Evolutionary conservation across 305 asterid genomes (phyloP), one percentile per base, ranked within the genome.

Genomic region (Fraxinus ornus): DNA sequence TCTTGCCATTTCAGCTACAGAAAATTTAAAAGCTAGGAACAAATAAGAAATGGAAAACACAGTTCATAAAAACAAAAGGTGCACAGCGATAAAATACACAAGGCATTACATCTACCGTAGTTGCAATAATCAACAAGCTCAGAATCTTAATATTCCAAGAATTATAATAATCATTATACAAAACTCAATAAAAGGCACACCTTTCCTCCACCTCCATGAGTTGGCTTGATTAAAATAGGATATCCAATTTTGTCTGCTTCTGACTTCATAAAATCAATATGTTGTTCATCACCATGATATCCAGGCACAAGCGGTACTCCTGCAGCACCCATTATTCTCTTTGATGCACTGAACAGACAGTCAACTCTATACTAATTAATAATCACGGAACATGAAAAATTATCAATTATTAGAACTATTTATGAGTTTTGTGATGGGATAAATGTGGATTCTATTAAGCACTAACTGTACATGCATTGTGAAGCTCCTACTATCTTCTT

Each of bases 171-270:
- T 32, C 21, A 82, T 12, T 70, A n/a, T 80, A 57, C 28, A 32
- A 74, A 75, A 79, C 74, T 81, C 62, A 82, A 62, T 79, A 52
- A 81, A 57, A 78, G 83, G 78, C 85, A 83, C 78, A 93, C 99
- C 97, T 94, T 94, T 81, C 99, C 99, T 83, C 99, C 98, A 84
- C 99, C 99, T 84, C 99, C 99, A 90, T 94, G 98, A 68, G 99
- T 95, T 79, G 99, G 99, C 90, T 95, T 95, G 84, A 95, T 93
- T 85, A 95, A 82, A 86, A 95, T 66, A 86, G 99, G 98, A 94
- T 95, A 94, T 80, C 99, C 99, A 83, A 95, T 90, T 88, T 92
- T 90, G 68, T 93, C 97, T n/a, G 99, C 99, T 91, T 95, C 94
- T 82, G 87, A 86, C 90, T 91, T 93, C 99, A 96, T 96, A 64